Conservation (phyloP, 148 eudicot genomes). For the Vaccinium corymbosum region DNA sequence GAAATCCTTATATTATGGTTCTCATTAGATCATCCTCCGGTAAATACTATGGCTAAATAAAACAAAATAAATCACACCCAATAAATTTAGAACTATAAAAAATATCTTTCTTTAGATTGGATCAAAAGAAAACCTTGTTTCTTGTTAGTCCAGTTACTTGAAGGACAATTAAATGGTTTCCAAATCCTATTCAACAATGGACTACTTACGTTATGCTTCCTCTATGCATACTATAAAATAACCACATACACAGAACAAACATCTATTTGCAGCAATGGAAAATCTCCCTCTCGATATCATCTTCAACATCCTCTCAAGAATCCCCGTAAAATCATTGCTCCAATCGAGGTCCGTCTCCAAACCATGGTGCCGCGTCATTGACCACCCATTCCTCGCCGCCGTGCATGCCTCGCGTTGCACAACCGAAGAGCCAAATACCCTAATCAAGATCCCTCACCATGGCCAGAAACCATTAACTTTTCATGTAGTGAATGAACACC, state of each 20-base stretch:
- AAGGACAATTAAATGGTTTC: neutral
- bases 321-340: neutral
- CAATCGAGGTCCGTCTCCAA: constrained; percentile 12
- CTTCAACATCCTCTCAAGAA: constrained; percentile 7
- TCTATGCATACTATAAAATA: neutral
- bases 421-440: neutral
- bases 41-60: too few species aligned
- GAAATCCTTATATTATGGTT: too few species aligned
- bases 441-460: neutral
- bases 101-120: neutral
- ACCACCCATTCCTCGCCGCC: neutral
- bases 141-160: neutral
- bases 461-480: neutral
- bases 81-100: too few species aligned
- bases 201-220: neutral
- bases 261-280: neutral
- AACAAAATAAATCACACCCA: too few species aligned
- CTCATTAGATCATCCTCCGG: too few species aligned
- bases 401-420: neutral
- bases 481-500: neutral
- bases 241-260: neutral
- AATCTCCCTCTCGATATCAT: neutral
- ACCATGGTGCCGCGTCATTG: constrained; percentile 6
- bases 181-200: neutral
- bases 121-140: neutral